phyloP scores from a whole-genome alignment of 352 stramenopile species.

The Thalassiosira mediterranea region DNA sequence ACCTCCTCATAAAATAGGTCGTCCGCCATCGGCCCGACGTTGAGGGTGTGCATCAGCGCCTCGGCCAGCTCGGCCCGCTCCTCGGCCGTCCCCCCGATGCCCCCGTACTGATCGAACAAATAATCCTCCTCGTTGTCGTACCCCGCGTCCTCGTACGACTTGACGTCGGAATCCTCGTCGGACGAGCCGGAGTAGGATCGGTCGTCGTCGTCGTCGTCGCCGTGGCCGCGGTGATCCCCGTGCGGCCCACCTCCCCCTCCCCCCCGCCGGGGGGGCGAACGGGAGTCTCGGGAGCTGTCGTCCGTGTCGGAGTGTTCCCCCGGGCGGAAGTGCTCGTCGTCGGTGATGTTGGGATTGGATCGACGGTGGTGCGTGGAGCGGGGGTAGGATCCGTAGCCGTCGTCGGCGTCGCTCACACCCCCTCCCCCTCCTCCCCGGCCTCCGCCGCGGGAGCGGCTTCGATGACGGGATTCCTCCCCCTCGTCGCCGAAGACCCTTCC shows the following conservation, averaged over 20 bases:
- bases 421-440: neutral
- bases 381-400: neutral
- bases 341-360: constrained; percentile 10
- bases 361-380: neutral
- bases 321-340: constrained; percentile 5
- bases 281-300: neutral
- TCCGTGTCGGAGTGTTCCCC: neutral
- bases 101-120: constrained; percentile 52
- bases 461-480: too few relatives aligned
- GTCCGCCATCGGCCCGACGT: constrained; percentile 50
- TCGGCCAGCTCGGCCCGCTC: constrained; percentile 39
- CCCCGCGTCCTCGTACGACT: constrained; percentile 44
- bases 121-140: constrained; percentile 55
- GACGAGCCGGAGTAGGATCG: neutral
- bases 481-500: too few relatives aligned
- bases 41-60: constrained; percentile 35
- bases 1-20: constrained; percentile 54
- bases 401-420: neutral
- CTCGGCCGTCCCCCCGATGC: constrained; percentile 42
- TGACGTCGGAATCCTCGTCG: constrained; percentile 7
- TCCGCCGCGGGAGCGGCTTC: neutral
- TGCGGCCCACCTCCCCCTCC: constrained; percentile 1
- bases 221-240: neutral
- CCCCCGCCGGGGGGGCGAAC: too few relatives aligned
- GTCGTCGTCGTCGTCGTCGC: constrained; percentile 10